Base-by-base conservation (phyloP, 1,139 yeast genomes). In the Geotrichum fermentans region DNA sequence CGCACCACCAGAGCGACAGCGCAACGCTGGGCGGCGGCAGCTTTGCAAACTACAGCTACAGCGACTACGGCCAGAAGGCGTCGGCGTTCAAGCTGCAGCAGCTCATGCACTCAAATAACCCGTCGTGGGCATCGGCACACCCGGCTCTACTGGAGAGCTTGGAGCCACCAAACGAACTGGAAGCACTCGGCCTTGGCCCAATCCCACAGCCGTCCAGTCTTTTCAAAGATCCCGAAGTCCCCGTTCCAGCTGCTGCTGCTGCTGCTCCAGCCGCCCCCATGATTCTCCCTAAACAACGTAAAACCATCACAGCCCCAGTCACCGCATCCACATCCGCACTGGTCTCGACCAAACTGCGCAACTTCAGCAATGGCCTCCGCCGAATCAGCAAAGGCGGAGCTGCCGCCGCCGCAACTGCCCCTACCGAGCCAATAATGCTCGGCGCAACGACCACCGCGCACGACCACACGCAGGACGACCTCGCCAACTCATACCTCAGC, bases 1-100 rank as follows among this genome's bases (percentile, higher is more conserved):
- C 43, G 4, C 43, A 39, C 21, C 48, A 39, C 20, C 48, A 45
- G 24, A 38, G 48, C 35, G 48, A 45, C 40, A 45, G 40, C 20
- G 28, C 28, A 10, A 14, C 30, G 3, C 34, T 45, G 17, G 24
- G 21, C 24, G 16, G 28, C 33, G 14, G 18, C 22, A 21, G 14
- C 28, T 14, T 17, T 5, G 26, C 34, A 4, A 13, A 33, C 10
- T 33, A 17, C 32, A 18, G 30, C 40, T 37, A 28, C 33, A 17
- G 20, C 6, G 34, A 11, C 17, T 16, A 22, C 16, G n/a, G 14
- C 13, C 41, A 26, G 38, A 28, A 16, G 14, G 5, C 20, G 11
- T 38, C 41, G 13, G 29, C 41, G 4, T 22, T 26, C 7, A 38
- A 38, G n/a, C 41, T 38, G 4, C 30, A 38, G 8, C 41, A 38